Evolutionary conservation across 129 eudicot species (phyloP).

Genomic region (Oenanthe sinensis): DNA sequence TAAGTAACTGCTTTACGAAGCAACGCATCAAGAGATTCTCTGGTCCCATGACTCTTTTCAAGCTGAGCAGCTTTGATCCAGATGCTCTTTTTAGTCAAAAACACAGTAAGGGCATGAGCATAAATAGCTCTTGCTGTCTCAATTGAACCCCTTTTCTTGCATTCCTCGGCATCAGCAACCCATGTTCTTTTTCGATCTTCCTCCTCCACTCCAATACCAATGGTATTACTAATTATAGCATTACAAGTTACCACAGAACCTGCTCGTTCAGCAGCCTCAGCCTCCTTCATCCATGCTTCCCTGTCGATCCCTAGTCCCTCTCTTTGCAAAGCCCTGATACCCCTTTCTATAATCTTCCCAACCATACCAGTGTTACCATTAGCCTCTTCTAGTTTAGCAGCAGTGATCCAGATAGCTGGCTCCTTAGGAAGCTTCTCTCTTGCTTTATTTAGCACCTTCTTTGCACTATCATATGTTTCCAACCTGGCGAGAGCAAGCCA

Average conservation of each 20-base stretch:
- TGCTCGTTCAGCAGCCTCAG: slow-evolving; percentile 89
- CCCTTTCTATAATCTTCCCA: slow-evolving; percentile 85
- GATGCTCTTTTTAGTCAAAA: slow-evolving; percentile 72
- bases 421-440: slow-evolving; percentile 80
- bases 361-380: slow-evolving; percentile 71
- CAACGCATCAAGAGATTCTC: slow-evolving; percentile 79
- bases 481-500: slow-evolving; percentile 91
- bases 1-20: slow-evolving; percentile 83
- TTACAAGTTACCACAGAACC: slow-evolving; percentile 80
- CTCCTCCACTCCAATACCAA: slow-evolving; percentile 91
- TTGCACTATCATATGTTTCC: slow-evolving; percentile 75
- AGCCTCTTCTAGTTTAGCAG: slow-evolving; percentile 83
- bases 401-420: slow-evolving; percentile 87
- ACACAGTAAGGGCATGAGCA: slow-evolving; percentile 70
- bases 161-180: slow-evolving; percentile 98
- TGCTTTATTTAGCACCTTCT: slow-evolving; percentile 72
- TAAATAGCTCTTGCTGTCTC: slow-evolving; percentile 92
- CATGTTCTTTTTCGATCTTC: slow-evolving; percentile 88
- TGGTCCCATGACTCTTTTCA: slow-evolving; percentile 86
- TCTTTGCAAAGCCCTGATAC: slow-evolving; percentile 75
- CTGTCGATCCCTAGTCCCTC: slow-evolving; percentile 77
- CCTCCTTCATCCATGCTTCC: slow-evolving; percentile 96
- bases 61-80: slow-evolving; percentile 98
- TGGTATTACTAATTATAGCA: slow-evolving; percentile 69
- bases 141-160: slow-evolving; percentile 84